phyloP scores from a whole-genome alignment of 2,329 filamentous ascomycete species.

The Bipolaris victoriae region DNA sequence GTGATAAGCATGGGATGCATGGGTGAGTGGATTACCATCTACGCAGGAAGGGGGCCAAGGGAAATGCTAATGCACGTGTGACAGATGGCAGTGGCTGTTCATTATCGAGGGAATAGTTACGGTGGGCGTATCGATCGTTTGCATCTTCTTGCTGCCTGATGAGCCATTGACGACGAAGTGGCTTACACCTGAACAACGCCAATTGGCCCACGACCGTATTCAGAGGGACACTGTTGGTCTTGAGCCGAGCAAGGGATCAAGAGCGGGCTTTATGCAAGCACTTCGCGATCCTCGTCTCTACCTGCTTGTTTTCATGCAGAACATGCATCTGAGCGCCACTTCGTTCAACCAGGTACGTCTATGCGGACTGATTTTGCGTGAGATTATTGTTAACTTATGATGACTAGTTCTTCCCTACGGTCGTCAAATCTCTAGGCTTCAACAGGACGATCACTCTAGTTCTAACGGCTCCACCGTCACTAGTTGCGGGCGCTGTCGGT shows the following conservation, averaged over 20 bases:
- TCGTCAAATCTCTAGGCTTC: constrained; percentile 59
- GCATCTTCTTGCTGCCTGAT: constrained; percentile 37
- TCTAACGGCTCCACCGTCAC: constrained; percentile 49
- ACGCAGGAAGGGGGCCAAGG: rapidly evolving
- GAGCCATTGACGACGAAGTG: constrained; percentile 49
- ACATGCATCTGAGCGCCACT: constrained; percentile 58
- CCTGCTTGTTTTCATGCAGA: constrained; percentile 62
- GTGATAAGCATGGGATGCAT: constrained; percentile 24
- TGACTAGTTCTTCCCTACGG: constrained; percentile 50
- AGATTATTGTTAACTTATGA: background rate
- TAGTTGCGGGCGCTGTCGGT: constrained; percentile 21
- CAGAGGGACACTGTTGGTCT: constrained; percentile 52
- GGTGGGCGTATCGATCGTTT: constrained; percentile 3
- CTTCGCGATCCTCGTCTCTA: constrained; percentile 59
- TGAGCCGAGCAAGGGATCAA: constrained; percentile 51
- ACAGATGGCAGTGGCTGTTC: constrained; percentile 34
- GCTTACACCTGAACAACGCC: constrained; percentile 53
- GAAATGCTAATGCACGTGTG: background rate
- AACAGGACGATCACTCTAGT: constrained; percentile 58
- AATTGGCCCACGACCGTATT: constrained; percentile 38
- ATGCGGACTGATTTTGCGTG: background rate
- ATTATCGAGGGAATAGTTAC: constrained; percentile 8
- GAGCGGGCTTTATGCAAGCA: constrained; percentile 57
- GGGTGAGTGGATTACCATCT: constrained; percentile 15
- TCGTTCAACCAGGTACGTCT: constrained; percentile 51